Percentiles rank a stretch among this genome's conserved stretches.
phyloP scores from a whole-genome alignment of 306 rosid species.

The Elaeagnus macrophylla region DNA sequence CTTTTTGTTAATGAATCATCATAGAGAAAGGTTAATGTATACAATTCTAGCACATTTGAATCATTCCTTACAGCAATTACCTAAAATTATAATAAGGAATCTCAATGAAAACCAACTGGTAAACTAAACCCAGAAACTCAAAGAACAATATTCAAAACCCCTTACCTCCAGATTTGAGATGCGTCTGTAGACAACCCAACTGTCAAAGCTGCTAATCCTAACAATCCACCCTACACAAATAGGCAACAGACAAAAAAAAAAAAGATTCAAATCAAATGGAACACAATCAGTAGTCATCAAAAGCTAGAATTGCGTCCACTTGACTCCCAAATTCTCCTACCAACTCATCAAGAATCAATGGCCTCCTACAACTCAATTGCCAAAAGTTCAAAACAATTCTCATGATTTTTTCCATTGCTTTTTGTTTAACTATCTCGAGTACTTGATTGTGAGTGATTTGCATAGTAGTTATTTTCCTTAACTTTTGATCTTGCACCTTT shows the following conservation, averaged over 20 bases:
- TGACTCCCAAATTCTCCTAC: constrained; percentile 4
- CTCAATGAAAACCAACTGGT: background rate
- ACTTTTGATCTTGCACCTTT: too few relatives aligned
- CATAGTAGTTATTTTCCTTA: too few relatives aligned
- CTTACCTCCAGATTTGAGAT: constrained; percentile 93
- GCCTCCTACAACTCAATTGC: background rate
- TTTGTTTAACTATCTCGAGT: too few relatives aligned
- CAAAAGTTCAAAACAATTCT: constrained; percentile 4
- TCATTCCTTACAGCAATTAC: background rate
- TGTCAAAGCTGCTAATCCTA: constrained; percentile 98
- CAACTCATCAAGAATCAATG: constrained; percentile 5
- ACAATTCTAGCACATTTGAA: background rate
- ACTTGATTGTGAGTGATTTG: too few relatives aligned
- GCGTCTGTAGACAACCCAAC: constrained; percentile 90
- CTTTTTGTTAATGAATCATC: background rate
- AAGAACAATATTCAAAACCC: constrained; percentile 6
- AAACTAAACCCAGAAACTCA: background rate
- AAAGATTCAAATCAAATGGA: background rate
- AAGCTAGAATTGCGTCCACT: background rate
- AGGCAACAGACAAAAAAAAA: background rate
- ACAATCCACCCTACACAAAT: constrained; percentile 81
- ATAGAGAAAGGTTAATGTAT: background rate
- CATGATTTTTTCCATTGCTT: too few relatives aligned
- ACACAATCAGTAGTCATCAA: constrained; percentile 6
- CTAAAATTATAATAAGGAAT: background rate